A percentile compares a stretch with the other conserved stretches of the same genome.
These are phyloP conservation scores for Pyricularia grisea DNA, from an alignment of 2,329 filamentous ascomycete genomes.

Conservation along the genomic window DNA sequence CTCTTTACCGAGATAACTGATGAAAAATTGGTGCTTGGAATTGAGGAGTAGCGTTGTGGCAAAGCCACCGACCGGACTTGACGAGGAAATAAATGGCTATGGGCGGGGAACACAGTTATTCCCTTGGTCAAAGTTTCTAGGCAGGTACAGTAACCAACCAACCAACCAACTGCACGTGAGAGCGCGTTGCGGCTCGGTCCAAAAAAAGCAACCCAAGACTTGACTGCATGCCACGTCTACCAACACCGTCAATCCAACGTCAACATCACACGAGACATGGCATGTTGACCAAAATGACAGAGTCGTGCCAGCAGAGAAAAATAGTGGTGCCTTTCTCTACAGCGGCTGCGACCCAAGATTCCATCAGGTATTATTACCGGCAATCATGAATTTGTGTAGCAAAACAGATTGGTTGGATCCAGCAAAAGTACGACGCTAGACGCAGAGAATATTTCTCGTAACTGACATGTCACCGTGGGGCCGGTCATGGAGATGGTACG, in stretches of 20 bases:
- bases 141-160: no score
- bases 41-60: no score
- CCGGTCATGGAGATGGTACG: not conserved
- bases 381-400: not conserved
- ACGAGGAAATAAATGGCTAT: not conserved
- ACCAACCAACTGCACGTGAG: not conserved
- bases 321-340: not conserved
- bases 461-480: not conserved
- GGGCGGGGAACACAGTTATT: not conserved
- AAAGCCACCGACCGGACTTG: no score
- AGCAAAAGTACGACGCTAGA: not conserved
- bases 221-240: not conserved
- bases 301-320: not conserved
- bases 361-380: not conserved
- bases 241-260: not conserved
- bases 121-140: no score
- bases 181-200: not conserved
- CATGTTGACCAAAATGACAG: not conserved
- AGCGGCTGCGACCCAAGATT: not conserved
- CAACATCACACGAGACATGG: not conserved
- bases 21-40: no score
- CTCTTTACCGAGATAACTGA: no score
- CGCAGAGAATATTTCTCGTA: not conserved
- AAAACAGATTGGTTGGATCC: not conserved
- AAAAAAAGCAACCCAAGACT: not conserved